A percentile compares a stretch with the other conserved stretches of the same genome.
These are phyloP conservation scores for Funneliformis geosporum DNA, from an alignment of 192 early-diverging fungal species.

Conservation along the genomic window DNA sequence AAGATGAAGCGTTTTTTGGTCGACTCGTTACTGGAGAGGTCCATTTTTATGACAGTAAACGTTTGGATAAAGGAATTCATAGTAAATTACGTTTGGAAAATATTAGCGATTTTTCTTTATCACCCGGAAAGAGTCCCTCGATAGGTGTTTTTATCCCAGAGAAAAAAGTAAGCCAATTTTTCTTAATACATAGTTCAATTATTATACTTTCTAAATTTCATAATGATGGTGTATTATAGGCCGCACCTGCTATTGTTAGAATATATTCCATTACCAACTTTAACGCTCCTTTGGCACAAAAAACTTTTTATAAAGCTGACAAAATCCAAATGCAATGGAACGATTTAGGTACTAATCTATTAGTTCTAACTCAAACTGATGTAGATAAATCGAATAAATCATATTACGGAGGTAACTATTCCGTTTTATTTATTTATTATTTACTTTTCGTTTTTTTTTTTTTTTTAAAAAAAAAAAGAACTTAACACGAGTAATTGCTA, in stretches of 20 bases:
- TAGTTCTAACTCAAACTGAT: slow-evolving; percentile 93
- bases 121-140: slow-evolving; percentile 78
- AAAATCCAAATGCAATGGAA: slow-evolving; percentile 95
- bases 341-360: slow-evolving; percentile 77
- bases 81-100: slow-evolving; percentile 72
- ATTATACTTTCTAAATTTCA: background rate
- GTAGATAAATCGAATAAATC: slow-evolving; percentile 93
- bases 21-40: slow-evolving; percentile 85
- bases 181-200: background rate
- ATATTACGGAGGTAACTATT: slow-evolving; percentile 89
- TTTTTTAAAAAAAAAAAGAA: no score
- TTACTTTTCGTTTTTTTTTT: no score
- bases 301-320: slow-evolving; percentile 97
- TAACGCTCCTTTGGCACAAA: slow-evolving; percentile 70
- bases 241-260: slow-evolving; percentile 81
- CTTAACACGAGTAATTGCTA: no score
- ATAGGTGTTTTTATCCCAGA: slow-evolving; percentile 93
- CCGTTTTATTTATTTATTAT: no score
- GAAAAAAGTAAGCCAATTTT: slow-evolving; percentile 46
- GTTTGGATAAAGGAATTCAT: slow-evolving; percentile 55
- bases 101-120: slow-evolving; percentile 83
- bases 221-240: slow-evolving; percentile 37
- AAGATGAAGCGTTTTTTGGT: slow-evolving; percentile 85
- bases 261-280: slow-evolving; percentile 84
- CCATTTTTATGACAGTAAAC: slow-evolving; percentile 79